These are phyloP conservation scores for Nitzschia putrida DNA, from an alignment of 108 stramenopile genomes.

Conservation along the genomic window DNA sequence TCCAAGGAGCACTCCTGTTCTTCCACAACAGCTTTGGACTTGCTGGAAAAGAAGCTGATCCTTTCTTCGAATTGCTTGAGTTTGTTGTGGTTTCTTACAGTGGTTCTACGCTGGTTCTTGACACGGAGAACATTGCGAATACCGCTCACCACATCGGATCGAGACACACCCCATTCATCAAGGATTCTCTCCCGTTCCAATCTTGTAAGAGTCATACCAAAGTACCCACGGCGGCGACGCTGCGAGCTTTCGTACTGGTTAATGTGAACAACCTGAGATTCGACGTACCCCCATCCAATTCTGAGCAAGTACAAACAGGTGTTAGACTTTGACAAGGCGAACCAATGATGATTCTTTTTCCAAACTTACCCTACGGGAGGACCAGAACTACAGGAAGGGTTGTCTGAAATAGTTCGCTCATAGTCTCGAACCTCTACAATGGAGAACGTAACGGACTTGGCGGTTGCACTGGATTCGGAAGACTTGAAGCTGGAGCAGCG, in stretches of 20 bases:
- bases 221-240: slow-evolving; percentile 24
- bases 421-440: slow-evolving; percentile 33
- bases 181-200: slow-evolving; percentile 56
- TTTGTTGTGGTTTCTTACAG: slow-evolving; percentile 61
- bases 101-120: slow-evolving; percentile 60
- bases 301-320: not conserved
- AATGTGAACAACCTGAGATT: slow-evolving; percentile 2
- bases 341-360: not conserved
- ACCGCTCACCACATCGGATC: slow-evolving; percentile 43
- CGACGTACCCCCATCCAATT: slow-evolving; percentile 27
- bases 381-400: slow-evolving; percentile 26
- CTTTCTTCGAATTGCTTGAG: slow-evolving; percentile 37
- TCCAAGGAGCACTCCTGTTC: no score
- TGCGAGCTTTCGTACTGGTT: slow-evolving; percentile 42
- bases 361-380: slow-evolving; percentile 37
- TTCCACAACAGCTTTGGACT: not conserved
- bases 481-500: not conserved
- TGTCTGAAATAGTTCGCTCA: slow-evolving; percentile 19
- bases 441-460: slow-evolving; percentile 21
- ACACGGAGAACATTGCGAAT: slow-evolving; percentile 52
- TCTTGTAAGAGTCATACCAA: slow-evolving; percentile 40
- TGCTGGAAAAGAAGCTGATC: slow-evolving; percentile 26
- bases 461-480: not conserved
- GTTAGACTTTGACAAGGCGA: not conserved
- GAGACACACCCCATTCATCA: slow-evolving; percentile 53